Evolutionary conservation across 306 rosid species (phyloP).

Genomic region (Sechiopsis laciniata): DNA sequence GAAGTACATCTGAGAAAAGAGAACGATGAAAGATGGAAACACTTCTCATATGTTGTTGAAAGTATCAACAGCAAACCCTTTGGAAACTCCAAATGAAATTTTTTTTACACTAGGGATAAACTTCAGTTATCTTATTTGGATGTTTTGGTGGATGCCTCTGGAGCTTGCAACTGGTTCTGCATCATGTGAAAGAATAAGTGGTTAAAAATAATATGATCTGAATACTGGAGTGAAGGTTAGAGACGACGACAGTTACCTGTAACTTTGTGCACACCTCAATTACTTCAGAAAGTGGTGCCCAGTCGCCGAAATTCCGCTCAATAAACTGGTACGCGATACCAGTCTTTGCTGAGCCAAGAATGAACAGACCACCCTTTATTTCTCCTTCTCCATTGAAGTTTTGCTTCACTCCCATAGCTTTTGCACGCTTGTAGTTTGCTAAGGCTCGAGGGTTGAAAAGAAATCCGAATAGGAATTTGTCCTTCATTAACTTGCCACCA

Average conservation of each 20-base stretch:
- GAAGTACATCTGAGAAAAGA: not conserved
- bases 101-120: constrained; percentile 2
- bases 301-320: constrained; percentile 88
- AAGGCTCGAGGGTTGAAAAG: constrained; percentile 66
- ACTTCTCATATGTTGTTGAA: not conserved
- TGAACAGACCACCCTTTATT: constrained; percentile 78
- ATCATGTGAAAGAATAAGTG: constrained; percentile 30
- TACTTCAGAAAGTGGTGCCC: constrained; percentile 85
- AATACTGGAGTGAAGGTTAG: constrained; percentile 7
- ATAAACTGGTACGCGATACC: constrained; percentile 87
- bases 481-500: constrained; percentile 74
- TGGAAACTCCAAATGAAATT: not conserved
- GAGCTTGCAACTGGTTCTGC: constrained; percentile 44
- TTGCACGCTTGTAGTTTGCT: constrained; percentile 76
- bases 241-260: constrained; percentile 41
- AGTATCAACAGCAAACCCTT: not conserved
- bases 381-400: constrained; percentile 88
- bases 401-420: constrained; percentile 46
- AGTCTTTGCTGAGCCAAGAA: constrained; percentile 58
- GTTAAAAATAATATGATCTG: constrained; percentile 17
- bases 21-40: constrained; percentile 14
- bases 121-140: constrained; percentile 24
- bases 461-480: constrained; percentile 71
- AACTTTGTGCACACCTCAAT: constrained; percentile 59
- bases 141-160: constrained; percentile 25